Conservation (phyloP, 2,329 filamentous ascomycete species). For the Pseudocercospora eumusae region DNA sequence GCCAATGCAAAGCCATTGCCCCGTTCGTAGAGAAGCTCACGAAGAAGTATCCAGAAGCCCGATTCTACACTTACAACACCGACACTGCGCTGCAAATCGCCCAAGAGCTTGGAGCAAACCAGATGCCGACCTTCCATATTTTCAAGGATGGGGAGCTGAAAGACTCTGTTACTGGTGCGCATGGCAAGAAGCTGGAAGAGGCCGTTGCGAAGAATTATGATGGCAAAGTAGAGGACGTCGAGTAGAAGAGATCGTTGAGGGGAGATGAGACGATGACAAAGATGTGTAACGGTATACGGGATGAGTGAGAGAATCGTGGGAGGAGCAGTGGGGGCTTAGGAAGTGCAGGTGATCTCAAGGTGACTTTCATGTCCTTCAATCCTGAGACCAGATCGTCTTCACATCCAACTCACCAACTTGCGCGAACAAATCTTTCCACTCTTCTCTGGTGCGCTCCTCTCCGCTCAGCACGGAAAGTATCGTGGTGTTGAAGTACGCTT, state of each 20-base stretch:
- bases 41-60: slow-evolving; percentile 37
- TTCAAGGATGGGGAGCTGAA: slow-evolving; percentile 39
- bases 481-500: background rate
- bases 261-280: background rate
- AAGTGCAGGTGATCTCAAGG: background rate
- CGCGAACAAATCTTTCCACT: background rate
- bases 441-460: background rate
- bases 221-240: slow-evolving; percentile 31
- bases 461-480: background rate
- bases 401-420: background rate
- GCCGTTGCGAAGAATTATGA: slow-evolving; percentile 34
- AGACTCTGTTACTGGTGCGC: slow-evolving; percentile 36
- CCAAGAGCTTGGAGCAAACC: slow-evolving; percentile 37
- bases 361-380: background rate
- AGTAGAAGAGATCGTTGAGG: background rate
- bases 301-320: no score
- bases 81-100: slow-evolving; percentile 37
- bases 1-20: slow-evolving; percentile 39
- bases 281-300: background rate
- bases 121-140: slow-evolving; percentile 40
- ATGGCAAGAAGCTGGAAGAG: slow-evolving; percentile 36
- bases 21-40: slow-evolving; percentile 38
- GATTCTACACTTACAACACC: slow-evolving; percentile 38
- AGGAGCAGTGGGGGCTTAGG: background rate
- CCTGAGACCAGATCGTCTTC: background rate